phyloP scores from a whole-genome alignment of 2,329 filamentous ascomycete genomes.

The Verruconis gallopava region DNA sequence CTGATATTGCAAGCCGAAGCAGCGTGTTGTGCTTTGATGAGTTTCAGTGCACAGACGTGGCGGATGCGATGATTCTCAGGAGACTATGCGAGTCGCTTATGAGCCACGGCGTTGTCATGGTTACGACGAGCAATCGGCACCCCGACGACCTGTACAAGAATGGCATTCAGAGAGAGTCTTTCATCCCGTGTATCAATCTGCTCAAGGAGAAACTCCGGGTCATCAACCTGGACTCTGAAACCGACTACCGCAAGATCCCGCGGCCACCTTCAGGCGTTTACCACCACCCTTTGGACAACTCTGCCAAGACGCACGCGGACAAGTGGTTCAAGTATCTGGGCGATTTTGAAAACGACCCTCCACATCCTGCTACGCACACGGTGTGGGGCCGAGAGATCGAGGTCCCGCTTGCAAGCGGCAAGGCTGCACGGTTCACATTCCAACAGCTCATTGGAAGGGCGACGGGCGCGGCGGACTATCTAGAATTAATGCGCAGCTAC shows the following conservation, averaged over 20 bases:
- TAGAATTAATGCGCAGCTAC: slow-evolving; percentile 81
- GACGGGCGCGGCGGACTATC: slow-evolving; percentile 86
- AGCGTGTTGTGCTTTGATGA: slow-evolving; percentile 95
- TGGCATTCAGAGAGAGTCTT: slow-evolving; percentile 88
- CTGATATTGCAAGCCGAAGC: slow-evolving; percentile 82
- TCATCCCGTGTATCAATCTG: slow-evolving; percentile 88
- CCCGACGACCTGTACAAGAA: slow-evolving; percentile 96
- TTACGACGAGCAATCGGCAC: slow-evolving; percentile 94
- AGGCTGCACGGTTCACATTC: slow-evolving; percentile 83
- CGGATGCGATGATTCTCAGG: slow-evolving; percentile 94
- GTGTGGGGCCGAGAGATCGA: slow-evolving; percentile 89
- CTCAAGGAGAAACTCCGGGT: slow-evolving; percentile 74
- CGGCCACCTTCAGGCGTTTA: slow-evolving; percentile 89
- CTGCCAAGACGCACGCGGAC: slow-evolving; percentile 68
- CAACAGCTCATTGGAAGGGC: slow-evolving; percentile 79
- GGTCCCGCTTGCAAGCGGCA: slow-evolving; percentile 78
- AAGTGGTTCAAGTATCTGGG: slow-evolving; percentile 95
- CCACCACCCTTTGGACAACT: slow-evolving; percentile 70
- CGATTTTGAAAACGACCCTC: slow-evolving; percentile 61
- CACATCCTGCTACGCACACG: slow-evolving; percentile 63
- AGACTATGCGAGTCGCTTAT: slow-evolving; percentile 79
- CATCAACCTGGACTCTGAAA: slow-evolving; percentile 87
- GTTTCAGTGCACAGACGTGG: slow-evolving; percentile 60
- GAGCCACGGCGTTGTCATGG: slow-evolving; percentile 90
- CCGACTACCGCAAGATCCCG: slow-evolving; percentile 94